These are phyloP conservation scores for Cercospora beticola DNA, from an alignment of 2,329 filamentous ascomycete genomes.

Conservation along the genomic window DNA sequence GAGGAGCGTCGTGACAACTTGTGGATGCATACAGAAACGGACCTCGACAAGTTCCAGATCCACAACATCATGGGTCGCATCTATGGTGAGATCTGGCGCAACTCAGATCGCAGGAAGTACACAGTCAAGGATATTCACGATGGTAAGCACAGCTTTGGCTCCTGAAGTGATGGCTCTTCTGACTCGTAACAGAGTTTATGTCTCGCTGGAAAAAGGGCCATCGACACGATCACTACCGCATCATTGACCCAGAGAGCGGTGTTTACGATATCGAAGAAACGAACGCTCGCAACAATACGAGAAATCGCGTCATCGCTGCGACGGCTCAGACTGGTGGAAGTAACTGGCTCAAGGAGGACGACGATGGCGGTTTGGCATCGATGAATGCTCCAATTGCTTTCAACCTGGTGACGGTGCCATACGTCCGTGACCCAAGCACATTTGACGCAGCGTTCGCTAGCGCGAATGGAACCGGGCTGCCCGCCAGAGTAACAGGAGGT, in stretches of 20 bases:
- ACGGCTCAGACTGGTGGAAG: background rate
- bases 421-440: background rate
- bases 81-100: background rate
- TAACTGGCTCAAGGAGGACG: slow-evolving; percentile 8
- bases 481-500: background rate
- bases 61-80: slow-evolving; percentile 13
- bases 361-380: background rate
- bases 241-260: background rate
- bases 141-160: background rate
- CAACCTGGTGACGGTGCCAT: background rate
- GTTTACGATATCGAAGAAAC: background rate
- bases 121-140: background rate
- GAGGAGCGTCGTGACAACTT: slow-evolving; percentile 2
- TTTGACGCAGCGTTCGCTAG: background rate
- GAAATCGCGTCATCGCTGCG: background rate
- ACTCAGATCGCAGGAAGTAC: background rate
- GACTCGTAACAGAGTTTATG: background rate
- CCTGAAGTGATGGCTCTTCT: background rate
- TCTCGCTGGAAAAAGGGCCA: slow-evolving; percentile 1
- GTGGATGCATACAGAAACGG: slow-evolving; percentile 3
- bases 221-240: background rate
- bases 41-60: background rate
- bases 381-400: background rate
- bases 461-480: background rate
- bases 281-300: background rate